Base-by-base conservation (phyloP, 768 basidiomycete genomes). In the Cystofilobasidium capitatum region DNA sequence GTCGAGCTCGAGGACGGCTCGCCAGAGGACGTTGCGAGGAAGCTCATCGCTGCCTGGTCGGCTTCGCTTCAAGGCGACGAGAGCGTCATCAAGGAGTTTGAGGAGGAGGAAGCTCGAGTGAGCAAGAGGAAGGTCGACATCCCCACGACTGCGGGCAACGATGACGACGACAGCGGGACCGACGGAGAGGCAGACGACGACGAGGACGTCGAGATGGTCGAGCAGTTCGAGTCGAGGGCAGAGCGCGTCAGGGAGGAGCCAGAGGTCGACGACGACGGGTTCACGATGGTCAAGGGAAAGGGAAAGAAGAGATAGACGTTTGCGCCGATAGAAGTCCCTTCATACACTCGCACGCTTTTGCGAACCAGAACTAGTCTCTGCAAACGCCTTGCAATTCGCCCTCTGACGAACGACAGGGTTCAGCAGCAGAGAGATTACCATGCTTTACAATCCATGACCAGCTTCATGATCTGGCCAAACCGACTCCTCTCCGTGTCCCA, bases 241-340 rank as follows among this genome's bases (percentile, higher is more conserved):
- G 33, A 33, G 39, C 44, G 42, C 24, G 47, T 72, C n/a, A 79
- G 77, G 61, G 78, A 80, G 14, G 86, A 87, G 72, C 86, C 88
- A 0, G 83, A 89, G 60, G 81, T 93, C 0, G 93, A 97, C 72
- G 88, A 92, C 69, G 92, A 98, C 68, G 93, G 93, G 0, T 98
- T 98, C 75, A 90, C 87, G 3, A 74, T 87, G 60, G 89, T 98
- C 2, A 76, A 78, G 71, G 73, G 75, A 59, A 79, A 78, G 72
- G 76, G 77, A 10, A 72, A 72, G 35, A 69, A 64, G 68, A 61
- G 39, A n/a, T 61, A 37, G 31, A 26, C 13, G 17, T 26, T 17
- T 8, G n/a, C n/a, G n/a, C n/a, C n/a, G 22, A 8, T 60, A 24
- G 17, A 17, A 26, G 14, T 36, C 39, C 22, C 17, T 59, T 26